Base-by-base conservation (phyloP, 768 basidiomycete genomes). In the Cystofilobasidium macerans region DNA sequence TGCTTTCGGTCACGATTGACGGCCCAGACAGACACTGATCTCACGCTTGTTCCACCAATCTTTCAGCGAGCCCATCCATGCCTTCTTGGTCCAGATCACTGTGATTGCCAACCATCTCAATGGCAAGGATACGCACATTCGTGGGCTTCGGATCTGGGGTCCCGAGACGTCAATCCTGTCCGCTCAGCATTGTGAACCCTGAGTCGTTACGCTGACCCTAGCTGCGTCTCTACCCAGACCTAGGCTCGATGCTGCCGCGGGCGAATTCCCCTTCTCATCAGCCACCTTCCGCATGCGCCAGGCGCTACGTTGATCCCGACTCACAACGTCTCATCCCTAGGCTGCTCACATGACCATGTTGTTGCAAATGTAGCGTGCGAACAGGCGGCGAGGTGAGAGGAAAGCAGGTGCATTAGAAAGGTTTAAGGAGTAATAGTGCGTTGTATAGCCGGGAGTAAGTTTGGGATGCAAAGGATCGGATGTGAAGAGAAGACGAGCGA, bases 121-220 rank as follows among this genome's bases (percentile, higher is more conserved):
- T 71, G 95, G 95, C 8, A 98, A 98, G 74, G 95, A 99, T 76
- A 98, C 95, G 12, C 95, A 99, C 77, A 88, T 99, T 22, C 84
- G 95, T 16, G 93, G 94, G 4, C 76, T 98, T 45, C 84, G 81
- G 40, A 81, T 97, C n/a, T 83, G 90, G 62, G 94, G 91, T 0
- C 88, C 90, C 3, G 48, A 62, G 33, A 18, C 42, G 65, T 60
- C 24, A 2, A 60, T 60, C 38, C 22, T 26, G 13, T 3, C 40
- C 38, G 20, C 28, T 33, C 58, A 32, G 38, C 40, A 47, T 54
- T 57, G 26, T 3, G 5, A 22, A 28, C 11, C 14, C 56, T 32
- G 35, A n/a, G n/a, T 24, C 14, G 36, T 6, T 28, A 20, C n/a
- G n/a, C n/a, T n/a, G n/a, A n/a, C n/a, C n/a, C n/a, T n/a, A n/a